phyloP scores from a whole-genome alignment of 176 grass and related monocot species.

The Musa itinerans region DNA sequence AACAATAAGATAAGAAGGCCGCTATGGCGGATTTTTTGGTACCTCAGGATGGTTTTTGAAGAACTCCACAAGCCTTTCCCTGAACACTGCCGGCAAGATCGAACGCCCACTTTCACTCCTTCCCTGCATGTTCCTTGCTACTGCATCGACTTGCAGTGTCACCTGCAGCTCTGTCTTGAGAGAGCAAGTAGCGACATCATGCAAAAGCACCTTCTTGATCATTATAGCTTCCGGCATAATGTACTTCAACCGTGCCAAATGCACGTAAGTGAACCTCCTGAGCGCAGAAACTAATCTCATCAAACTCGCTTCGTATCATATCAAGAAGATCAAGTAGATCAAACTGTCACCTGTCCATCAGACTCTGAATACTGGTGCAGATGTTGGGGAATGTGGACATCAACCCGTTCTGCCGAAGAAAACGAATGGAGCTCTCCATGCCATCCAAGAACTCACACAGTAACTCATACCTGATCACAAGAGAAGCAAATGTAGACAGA shows the following conservation, averaged over 20 bases:
- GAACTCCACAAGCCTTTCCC: conserved; percentile 64
- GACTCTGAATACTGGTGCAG: conserved; percentile 47
- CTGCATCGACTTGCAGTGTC: conserved; percentile 33
- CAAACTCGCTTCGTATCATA: too few species aligned
- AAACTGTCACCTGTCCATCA: conserved; percentile 38
- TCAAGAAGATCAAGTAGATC: too few species aligned
- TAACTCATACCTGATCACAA: conserved; percentile 46
- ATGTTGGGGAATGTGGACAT: conserved; percentile 62
- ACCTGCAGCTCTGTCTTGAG: conserved; percentile 82
- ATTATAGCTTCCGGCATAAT: conserved; percentile 57
- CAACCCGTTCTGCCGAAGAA: conserved; percentile 58
- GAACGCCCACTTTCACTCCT: conserved; percentile 50
- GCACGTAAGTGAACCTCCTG: conserved; percentile 72
- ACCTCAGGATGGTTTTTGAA: conserved; percentile 71
- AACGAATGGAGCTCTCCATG: conserved; percentile 60
- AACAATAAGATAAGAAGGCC: background rate
- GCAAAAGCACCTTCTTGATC: conserved; percentile 64
- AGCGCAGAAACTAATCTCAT: conserved; percentile 7
- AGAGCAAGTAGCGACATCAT: conserved; percentile 59
- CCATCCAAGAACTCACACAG: conserved; percentile 76
- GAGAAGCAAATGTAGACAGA: background rate
- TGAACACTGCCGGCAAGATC: conserved; percentile 52
- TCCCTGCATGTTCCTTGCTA: conserved; percentile 28
- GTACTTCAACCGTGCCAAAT: conserved; percentile 74
- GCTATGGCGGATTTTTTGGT: background rate